Evolutionary conservation across 2,329 filamentous ascomycete species (phyloP).

Genomic region (Sporothrix sp.): DNA sequence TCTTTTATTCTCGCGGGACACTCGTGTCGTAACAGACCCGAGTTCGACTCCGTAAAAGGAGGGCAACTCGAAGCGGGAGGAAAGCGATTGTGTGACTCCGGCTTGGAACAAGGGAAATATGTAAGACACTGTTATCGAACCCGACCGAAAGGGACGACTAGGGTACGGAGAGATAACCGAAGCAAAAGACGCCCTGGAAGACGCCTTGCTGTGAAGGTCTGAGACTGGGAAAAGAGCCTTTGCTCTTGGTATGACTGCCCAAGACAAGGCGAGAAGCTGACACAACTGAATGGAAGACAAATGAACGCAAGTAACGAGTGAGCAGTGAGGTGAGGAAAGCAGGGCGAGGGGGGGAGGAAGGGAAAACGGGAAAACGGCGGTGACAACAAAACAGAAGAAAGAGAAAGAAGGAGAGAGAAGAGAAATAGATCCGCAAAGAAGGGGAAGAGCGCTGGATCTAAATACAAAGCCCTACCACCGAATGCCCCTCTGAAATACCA

Average conservation of each 20-base stretch:
- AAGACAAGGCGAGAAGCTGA: no score
- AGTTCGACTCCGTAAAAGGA: background rate
- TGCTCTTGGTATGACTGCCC: background rate
- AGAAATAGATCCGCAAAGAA: background rate
- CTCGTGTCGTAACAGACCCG: background rate
- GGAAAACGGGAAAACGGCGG: no score
- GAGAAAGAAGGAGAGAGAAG: background rate
- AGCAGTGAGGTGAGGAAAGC: background rate
- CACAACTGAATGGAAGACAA: no score
- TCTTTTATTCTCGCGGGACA: background rate
- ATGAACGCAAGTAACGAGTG: no score
- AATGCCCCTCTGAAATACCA: no score
- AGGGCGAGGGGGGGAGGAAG: no score
- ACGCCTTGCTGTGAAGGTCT: background rate
- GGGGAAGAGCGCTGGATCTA: background rate
- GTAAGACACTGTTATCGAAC: conserved; percentile 6
- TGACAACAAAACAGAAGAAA: background rate
- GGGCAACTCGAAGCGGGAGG: conserved; percentile 7
- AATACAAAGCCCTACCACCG: no score
- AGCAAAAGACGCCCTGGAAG: background rate
- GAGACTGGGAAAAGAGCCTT: background rate
- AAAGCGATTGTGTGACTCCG: background rate
- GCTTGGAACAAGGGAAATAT: background rate
- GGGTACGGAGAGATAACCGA: background rate
- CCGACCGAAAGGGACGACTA: background rate